phyloP scores from a whole-genome alignment of 768 basidiomycete species.

The Lentinus tigrinus region DNA sequence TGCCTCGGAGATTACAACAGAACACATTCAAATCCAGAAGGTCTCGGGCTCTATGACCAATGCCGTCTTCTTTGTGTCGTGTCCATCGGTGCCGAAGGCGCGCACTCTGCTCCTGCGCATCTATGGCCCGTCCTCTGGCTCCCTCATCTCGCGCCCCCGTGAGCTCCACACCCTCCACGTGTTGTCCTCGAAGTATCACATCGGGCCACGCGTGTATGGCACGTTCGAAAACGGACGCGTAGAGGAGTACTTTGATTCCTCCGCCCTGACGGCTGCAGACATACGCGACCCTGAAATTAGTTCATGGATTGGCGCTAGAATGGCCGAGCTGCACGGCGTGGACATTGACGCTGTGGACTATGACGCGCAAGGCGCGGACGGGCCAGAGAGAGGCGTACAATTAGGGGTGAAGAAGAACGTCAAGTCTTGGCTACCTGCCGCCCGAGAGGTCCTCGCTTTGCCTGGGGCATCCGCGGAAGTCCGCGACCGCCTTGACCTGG shows the following conservation, averaged over 20 bases:
- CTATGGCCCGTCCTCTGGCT: slow-evolving; percentile 84
- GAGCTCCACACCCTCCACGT: slow-evolving; percentile 89
- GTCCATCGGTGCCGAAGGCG: slow-evolving; percentile 44
- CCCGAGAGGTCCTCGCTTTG: slow-evolving; percentile 72
- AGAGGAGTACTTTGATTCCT: slow-evolving; percentile 93
- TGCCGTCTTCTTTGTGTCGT: slow-evolving; percentile 95
- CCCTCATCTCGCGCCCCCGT: slow-evolving; percentile 82
- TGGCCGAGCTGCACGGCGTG: slow-evolving; percentile 95
- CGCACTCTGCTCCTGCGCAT: slow-evolving; percentile 84
- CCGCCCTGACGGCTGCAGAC: slow-evolving; percentile 74
- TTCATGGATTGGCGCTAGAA: slow-evolving; percentile 86
- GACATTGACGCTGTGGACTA: slow-evolving; percentile 70
- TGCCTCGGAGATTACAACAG: slow-evolving; percentile 42
- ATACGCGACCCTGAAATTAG: slow-evolving; percentile 75
- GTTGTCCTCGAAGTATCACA: slow-evolving; percentile 82
- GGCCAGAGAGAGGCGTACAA: slow-evolving; percentile 51
- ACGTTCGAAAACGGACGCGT: slow-evolving; percentile 95
- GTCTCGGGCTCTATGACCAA: slow-evolving; percentile 94
- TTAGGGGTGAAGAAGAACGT: slow-evolving; percentile 68
- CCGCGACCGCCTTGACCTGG: slow-evolving; percentile 60
- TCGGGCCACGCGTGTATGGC: slow-evolving; percentile 91
- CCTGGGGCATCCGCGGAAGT: slow-evolving; percentile 46
- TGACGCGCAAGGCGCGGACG: slow-evolving; percentile 34
- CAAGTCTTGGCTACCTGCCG: slow-evolving; percentile 65
- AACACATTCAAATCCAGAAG: slow-evolving; percentile 63